A percentile compares a stretch with the other conserved stretches of the same genome.
Conservation (phyloP, 2,329 filamentous ascomycete species). For the Hymenoscyphus infarciens region DNA sequence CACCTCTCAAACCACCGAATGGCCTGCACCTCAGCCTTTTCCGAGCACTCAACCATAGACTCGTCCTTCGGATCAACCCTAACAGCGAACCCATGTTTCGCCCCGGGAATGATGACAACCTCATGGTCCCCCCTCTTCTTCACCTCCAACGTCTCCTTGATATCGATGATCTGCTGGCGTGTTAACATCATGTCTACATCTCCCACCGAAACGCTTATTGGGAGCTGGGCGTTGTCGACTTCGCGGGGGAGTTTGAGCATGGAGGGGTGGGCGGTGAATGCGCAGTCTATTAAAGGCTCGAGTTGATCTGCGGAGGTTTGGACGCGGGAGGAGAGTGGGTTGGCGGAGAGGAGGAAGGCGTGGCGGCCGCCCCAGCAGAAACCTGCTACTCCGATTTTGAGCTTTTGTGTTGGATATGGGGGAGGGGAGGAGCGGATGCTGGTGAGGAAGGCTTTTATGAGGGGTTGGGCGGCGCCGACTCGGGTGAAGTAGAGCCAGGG, state of each 20-base stretch:
- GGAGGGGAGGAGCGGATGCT: constrained; percentile 34
- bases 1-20: constrained; percentile 37
- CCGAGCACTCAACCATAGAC: constrained; percentile 33
- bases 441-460: constrained; percentile 39
- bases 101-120: constrained; percentile 37
- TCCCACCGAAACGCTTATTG: constrained; percentile 44
- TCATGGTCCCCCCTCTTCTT: constrained; percentile 33
- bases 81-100: constrained; percentile 42
- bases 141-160: constrained; percentile 26
- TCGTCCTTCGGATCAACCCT: constrained; percentile 37
- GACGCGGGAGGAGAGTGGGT: constrained; percentile 31
- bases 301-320: neutral
- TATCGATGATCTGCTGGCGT: constrained; percentile 19
- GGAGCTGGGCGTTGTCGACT: constrained; percentile 39
- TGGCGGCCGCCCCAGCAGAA: constrained; percentile 64
- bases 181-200: constrained; percentile 42
- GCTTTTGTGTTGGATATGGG: constrained; percentile 29
- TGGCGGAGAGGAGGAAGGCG: constrained; percentile 45
- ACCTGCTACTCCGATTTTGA: constrained; percentile 51
- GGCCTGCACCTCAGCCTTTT: constrained; percentile 39
- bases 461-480: constrained; percentile 32
- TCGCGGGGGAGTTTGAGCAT: constrained; percentile 45
- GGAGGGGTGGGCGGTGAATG: constrained; percentile 50
- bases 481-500: constrained; percentile 32
- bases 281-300: constrained; percentile 44